Evolutionary conservation across 1,284 basidiomycete genomes (phyloP), one percentile per base, ranked within the genome.

Genomic region (Singerocomus inundabilis): DNA sequence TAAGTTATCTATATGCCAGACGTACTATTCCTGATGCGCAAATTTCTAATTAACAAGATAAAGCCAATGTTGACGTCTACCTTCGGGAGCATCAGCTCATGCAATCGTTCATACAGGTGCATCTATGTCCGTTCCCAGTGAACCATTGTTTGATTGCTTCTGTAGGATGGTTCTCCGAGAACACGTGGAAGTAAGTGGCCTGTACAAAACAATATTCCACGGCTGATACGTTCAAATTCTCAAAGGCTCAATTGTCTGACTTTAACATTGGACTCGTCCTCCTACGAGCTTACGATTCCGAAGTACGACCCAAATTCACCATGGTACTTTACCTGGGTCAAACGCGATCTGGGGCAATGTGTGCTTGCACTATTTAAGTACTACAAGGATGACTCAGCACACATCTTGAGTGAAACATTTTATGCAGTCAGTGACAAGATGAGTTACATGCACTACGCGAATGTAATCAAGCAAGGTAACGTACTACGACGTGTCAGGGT

Each of bases 81-180:
- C 57, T 70, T 3, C 51, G 46, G 18, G 43, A 54, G 9, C 60
- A 49, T 13, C 50, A 53, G 16, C 47, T 0, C 48, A 67, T 37
- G 61, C 68, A 5, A 57, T 43, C 40, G 25, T 70, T 4, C 53
- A 63, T 25, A 48, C 45, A 16, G 62, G 64, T 66, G 18, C 9
- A 58, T 54, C 7, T 4, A 29, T 9, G n/a, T 24, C 7, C 6
- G 4, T 4, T 13, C 29, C 6, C 13, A 30, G 13, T n/a, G n/a
- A 30, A n/a, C 3, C 6, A 13, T 26, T 36, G 3, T n/a, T 13
- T 35, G 26, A 51, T n/a, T 15, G n/a, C 10, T n/a, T 31, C 26
- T 31, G 12, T 39, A 63, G 66, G 62, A 15, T 66, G 59, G 50
- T 70, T 68, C 39, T 33, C 34, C 6, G 69, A 70, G 46, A 70